Conservation (phyloP, 2,329 filamentous ascomycete genomes). For the Xylaria sp. region DNA sequence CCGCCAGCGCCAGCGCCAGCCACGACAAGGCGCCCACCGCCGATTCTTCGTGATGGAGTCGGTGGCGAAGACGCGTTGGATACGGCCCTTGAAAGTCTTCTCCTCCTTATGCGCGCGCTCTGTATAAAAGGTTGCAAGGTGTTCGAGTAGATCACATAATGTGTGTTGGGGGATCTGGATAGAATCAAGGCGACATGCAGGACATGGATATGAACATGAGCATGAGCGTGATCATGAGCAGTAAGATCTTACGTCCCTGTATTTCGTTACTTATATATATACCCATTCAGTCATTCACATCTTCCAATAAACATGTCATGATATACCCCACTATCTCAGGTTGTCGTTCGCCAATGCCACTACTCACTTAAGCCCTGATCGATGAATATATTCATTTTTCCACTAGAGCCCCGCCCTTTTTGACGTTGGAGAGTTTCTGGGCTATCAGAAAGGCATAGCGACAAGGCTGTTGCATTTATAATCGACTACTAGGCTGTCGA, state of each 20-base stretch:
- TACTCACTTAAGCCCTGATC: background rate
- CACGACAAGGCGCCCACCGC: slow-evolving; percentile 19
- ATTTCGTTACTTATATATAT: slow-evolving; percentile 17
- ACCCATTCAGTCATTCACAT: slow-evolving; percentile 23
- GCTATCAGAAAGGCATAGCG: too few species aligned
- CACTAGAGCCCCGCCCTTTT: too few species aligned
- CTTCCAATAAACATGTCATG: background rate
- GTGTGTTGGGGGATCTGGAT: background rate
- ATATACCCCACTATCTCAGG: background rate
- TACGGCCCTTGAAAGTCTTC: background rate
- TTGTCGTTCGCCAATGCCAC: background rate
- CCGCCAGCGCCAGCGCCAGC: slow-evolving; percentile 6
- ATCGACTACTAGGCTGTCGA: slow-evolving; percentile 3
- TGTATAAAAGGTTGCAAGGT: background rate
- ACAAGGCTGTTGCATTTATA: too few species aligned
- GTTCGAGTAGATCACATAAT: background rate
- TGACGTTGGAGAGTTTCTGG: too few species aligned
- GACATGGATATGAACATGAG: background rate
- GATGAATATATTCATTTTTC: background rate
- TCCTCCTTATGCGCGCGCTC: background rate
- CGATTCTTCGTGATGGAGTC: background rate
- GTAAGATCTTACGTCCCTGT: background rate
- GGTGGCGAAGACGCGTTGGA: too few species aligned
- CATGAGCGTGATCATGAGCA: too few species aligned
- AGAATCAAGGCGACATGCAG: background rate